Percentiles rank a stretch among this genome's conserved stretches.
phyloP scores from a whole-genome alignment of 2,329 filamentous ascomycete genomes.

The Neofusicoccum cordaticola region DNA sequence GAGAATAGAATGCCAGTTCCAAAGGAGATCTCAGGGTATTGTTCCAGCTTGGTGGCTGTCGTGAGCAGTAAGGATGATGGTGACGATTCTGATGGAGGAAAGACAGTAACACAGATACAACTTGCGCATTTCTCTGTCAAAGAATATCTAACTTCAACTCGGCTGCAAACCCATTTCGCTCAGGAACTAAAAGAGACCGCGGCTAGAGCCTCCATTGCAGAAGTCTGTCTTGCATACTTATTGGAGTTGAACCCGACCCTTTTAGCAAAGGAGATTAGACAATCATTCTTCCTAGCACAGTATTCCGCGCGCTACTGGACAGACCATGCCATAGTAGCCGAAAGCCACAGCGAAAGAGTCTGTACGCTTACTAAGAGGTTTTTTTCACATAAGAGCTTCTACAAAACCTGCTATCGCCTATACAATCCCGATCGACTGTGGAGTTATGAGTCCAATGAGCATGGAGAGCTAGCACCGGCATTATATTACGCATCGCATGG shows the following conservation, averaged over 20 bases:
- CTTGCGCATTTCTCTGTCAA: neutral
- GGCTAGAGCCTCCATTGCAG: neutral
- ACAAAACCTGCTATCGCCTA: neutral
- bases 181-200: too few relatives aligned
- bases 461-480: neutral
- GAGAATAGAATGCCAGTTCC: neutral
- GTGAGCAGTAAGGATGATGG: too few relatives aligned
- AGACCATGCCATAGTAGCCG: neutral
- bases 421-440: neutral
- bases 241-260: neutral
- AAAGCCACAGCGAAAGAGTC: neutral
- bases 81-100: neutral
- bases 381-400: neutral
- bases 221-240: neutral
- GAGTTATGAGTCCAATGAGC: neutral
- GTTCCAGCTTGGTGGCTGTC: neutral
- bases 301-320: neutral
- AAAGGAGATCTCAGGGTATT: neutral
- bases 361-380: neutral
- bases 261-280: too few relatives aligned
- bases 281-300: neutral
- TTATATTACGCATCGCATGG: neutral
- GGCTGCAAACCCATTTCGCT: too few relatives aligned
- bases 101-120: neutral
- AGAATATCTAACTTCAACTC: neutral